Conservation (phyloP, 306 rosid species). For the Gleditsia sinensis region DNA sequence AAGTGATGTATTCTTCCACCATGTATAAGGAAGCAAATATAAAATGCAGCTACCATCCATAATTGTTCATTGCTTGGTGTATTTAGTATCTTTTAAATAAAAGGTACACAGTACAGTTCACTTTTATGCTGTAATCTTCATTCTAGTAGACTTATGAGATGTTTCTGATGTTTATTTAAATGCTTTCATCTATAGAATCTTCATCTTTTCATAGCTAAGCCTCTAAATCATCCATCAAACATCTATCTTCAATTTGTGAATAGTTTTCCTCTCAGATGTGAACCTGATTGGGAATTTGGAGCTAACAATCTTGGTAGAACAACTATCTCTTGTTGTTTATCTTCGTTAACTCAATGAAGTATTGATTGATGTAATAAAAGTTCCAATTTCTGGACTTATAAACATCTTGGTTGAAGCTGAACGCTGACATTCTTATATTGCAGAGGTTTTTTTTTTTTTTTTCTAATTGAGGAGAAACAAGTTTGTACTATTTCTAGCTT, state of each 20-base stretch:
- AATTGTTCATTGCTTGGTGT: constrained; percentile 1
- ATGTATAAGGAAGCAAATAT: constrained; percentile 6
- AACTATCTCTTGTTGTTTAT: background rate
- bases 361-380: background rate
- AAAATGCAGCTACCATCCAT: background rate
- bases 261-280: constrained; percentile 7
- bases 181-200: background rate
- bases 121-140: background rate
- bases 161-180: constrained; percentile 15
- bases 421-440: no score
- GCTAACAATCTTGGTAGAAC: background rate
- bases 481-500: no score
- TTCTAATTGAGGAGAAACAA: no score
- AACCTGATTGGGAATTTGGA: constrained; percentile 22
- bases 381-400: no score
- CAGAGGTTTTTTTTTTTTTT: no score
- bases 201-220: background rate
- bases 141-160: background rate
- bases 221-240: background rate
- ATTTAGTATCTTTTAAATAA: constrained; percentile 1
- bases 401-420: no score
- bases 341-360: background rate
- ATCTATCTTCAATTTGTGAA: constrained; percentile 16
- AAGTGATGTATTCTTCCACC: background rate
- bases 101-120: background rate